Percentiles rank a stretch among this genome's conserved stretches.
Conservation (phyloP, 2,329 filamentous ascomycete species). For the Venturia pyrina region DNA sequence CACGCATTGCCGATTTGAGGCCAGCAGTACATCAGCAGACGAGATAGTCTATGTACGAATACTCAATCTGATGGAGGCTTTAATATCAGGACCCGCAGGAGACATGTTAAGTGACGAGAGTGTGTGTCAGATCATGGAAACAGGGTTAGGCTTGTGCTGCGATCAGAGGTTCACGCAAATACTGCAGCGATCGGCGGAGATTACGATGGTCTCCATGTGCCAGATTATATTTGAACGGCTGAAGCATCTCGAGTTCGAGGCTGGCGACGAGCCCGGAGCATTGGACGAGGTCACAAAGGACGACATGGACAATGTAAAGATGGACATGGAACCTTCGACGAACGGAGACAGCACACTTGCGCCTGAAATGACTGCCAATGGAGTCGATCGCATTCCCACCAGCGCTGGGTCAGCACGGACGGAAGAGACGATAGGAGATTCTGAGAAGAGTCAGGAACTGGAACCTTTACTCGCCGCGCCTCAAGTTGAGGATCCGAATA, state of each 20-base stretch:
- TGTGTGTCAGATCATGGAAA: slow-evolving; percentile 99
- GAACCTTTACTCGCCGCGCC: background rate
- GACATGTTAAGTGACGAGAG: slow-evolving; percentile 95
- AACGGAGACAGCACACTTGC: slow-evolving; percentile 36
- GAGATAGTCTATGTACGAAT: slow-evolving; percentile 94
- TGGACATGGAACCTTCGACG: slow-evolving; percentile 48
- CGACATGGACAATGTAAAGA: slow-evolving; percentile 67
- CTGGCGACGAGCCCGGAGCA: slow-evolving; percentile 54
- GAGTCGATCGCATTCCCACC: background rate
- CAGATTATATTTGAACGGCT: slow-evolving; percentile 94
- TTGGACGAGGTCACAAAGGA: slow-evolving; percentile 57
- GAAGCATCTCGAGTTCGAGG: slow-evolving; percentile 73
- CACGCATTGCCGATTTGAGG: slow-evolving; percentile 95
- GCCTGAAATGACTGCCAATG: background rate
- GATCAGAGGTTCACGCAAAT: slow-evolving; percentile 86
- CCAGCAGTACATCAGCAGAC: slow-evolving; percentile 77
- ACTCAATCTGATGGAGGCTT: slow-evolving; percentile 93
- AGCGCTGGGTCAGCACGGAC: background rate
- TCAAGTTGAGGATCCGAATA: slow-evolving; percentile 9
- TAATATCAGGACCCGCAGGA: slow-evolving; percentile 88
- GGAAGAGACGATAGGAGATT: background rate
- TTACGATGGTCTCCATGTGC: slow-evolving; percentile 97
- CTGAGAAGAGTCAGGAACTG: slow-evolving; percentile 8
- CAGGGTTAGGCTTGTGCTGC: slow-evolving; percentile 92
- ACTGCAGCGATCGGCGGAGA: slow-evolving; percentile 81